Base-by-base conservation (phyloP, 768 basidiomycete species). In the Leccinum fibrillosum region DNA sequence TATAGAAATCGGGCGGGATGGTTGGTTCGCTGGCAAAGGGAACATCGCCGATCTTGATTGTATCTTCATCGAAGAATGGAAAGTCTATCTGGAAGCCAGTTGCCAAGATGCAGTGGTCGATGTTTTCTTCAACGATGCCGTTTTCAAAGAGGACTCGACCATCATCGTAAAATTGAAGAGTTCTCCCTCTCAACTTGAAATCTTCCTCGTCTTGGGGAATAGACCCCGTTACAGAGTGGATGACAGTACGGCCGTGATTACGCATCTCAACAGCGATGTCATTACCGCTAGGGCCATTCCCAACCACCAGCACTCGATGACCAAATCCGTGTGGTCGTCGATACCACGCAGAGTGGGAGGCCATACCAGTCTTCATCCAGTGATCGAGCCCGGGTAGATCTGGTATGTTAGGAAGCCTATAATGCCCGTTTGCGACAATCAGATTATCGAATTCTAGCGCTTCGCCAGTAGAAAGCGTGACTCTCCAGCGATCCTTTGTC, bases 341-440 rank as follows among this genome's bases (percentile, higher is more conserved):
- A 66, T 90, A 93, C 75, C 78, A 86, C 5, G 82, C 81, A 0
- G 91, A 82, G 69, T 94, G 91, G 2, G 72, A 76, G 0, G 85
- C 87, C 54, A 74, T 80, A 23, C 79, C 75, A 4, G 72, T 62
- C 1, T 69, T 69, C 2, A 85, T 64, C 90, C 91, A 92, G 12
- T 71, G 58, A 12, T 73, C 68, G 5, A 92, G 64, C 1, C 91
- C 90, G 5, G 85, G 82, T 12, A 78, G 78, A 45, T 72, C 58
- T 3, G 90, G 90, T 57, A 83, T 80, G 19, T 82, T 80, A 2
- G 92, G 92, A 11, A 80, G 63, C 44, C 77, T 78, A 67, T 89
- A 85, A 67, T 90, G 90, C 0, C 92, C 92, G 58, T 89, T 92
- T 45, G 87, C 87, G 28, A 91, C 78, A 26, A 93, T 70, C 37